These are phyloP conservation scores for Leccinum uliginosum DNA, from an alignment of 768 basidiomycete genomes.

Conservation along the genomic window DNA sequence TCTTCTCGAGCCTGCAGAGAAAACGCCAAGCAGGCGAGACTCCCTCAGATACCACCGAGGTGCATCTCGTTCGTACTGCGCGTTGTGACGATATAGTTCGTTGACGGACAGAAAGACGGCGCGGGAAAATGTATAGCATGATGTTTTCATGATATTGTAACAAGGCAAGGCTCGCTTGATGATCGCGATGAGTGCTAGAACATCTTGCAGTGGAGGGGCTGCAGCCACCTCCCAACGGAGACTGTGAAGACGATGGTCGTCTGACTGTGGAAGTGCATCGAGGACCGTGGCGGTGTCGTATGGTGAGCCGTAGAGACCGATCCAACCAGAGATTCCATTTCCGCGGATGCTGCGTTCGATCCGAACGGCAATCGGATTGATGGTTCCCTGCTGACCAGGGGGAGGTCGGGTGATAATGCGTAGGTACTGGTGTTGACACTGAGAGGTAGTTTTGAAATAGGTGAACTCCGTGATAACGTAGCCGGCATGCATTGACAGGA, in stretches of 20 bases:
- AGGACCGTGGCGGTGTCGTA: background rate
- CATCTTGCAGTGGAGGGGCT: background rate
- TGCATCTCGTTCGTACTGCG: background rate
- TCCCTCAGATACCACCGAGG: background rate
- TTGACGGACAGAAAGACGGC: background rate
- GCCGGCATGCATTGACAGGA: background rate
- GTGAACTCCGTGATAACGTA: background rate
- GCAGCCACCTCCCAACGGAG: background rate
- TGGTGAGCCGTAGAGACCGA: background rate
- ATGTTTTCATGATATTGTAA: background rate
- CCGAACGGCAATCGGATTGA: background rate
- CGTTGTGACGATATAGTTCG: background rate
- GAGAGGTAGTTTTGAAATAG: background rate
- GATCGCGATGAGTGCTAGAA: rapidly evolving
- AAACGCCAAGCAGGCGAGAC: background rate
- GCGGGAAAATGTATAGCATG: background rate
- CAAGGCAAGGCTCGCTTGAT: rapidly evolving
- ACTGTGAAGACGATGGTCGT: background rate
- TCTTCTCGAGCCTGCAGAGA: background rate
- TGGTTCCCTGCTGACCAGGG: background rate
- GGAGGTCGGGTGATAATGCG: background rate
- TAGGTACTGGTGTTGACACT: background rate
- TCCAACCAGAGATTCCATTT: background rate
- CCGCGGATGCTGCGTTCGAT: background rate
- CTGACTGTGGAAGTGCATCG: background rate